Percentiles rank a stretch among this genome's conserved stretches.
Evolutionary conservation across 495 filamentous ascomycete species (phyloP).

Genomic region (Rusavskia elegans): DNA sequence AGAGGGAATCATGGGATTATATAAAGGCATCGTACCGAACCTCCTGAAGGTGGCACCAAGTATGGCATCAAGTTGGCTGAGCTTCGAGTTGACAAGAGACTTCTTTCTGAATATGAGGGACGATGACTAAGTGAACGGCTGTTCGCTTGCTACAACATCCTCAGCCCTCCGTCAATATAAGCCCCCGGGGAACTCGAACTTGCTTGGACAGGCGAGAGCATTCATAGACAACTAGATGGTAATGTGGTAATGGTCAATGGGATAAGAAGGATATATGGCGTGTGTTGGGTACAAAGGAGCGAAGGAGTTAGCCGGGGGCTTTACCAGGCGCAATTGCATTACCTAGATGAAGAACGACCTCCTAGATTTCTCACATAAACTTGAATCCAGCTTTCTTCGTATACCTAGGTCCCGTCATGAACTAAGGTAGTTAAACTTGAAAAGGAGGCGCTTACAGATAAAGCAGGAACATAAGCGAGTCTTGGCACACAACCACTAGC

Average conservation of each 20-base stretch:
- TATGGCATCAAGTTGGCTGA: slow-evolving; percentile 97
- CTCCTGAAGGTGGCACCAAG: slow-evolving; percentile 93
- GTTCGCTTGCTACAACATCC: neutral
- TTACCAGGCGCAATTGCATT: neutral
- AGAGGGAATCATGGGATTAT: slow-evolving; percentile 64
- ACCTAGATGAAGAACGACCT: too few relatives aligned
- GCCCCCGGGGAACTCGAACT: too few relatives aligned
- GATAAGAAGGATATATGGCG: neutral
- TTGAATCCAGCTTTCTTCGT: too few relatives aligned
- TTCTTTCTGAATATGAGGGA: slow-evolving; percentile 45
- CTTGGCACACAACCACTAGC: slow-evolving; percentile 1
- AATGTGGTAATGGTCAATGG: neutral
- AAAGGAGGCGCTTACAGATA: too few relatives aligned
- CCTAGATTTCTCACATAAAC: too few relatives aligned
- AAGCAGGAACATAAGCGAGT: neutral
- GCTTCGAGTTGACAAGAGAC: slow-evolving; percentile 85
- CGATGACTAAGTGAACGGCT: neutral
- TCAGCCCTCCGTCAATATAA: too few relatives aligned
- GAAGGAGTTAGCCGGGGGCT: neutral
- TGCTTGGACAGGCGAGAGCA: neutral
- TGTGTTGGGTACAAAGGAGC: neutral
- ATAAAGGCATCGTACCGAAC: slow-evolving; percentile 89
- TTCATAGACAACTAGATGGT: neutral
- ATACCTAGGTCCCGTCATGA: too few relatives aligned
- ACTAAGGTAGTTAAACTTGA: too few relatives aligned